Evolutionary conservation across 441 rosid species (phyloP).

Genomic region (Pelargonium cotyledonis): DNA sequence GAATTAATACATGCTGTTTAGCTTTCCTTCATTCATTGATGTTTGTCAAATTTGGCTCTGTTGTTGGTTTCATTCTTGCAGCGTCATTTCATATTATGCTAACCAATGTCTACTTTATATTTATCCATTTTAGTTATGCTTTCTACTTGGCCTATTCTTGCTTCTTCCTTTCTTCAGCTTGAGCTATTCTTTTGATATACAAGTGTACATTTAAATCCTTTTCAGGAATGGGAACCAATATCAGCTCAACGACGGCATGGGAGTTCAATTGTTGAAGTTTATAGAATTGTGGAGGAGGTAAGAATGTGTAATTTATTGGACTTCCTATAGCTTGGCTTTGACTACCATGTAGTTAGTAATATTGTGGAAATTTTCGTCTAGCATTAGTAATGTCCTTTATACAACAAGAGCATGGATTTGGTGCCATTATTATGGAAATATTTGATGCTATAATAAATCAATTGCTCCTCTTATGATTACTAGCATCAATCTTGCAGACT

Average conservation of each 20-base stretch:
- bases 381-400: not conserved
- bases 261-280: conserved; percentile 92
- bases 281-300: conserved; percentile 97
- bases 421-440: not conserved
- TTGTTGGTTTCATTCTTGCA: not conserved
- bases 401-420: conserved; percentile 1
- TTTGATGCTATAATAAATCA: not conserved
- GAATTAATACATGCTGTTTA: not conserved
- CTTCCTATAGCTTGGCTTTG: not conserved
- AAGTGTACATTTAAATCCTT: conserved; percentile 13
- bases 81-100: not conserved
- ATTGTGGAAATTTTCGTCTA: not conserved
- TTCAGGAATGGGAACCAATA: conserved; percentile 88
- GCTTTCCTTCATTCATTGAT: not conserved
- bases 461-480: not conserved
- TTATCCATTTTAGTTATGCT: not conserved
- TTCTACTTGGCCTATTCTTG: conserved; percentile 3
- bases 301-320: conserved; percentile 10
- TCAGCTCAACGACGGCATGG: conserved; percentile 97
- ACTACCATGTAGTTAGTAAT: conserved; percentile 1
- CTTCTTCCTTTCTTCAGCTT: conserved; percentile 1
- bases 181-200: not conserved
- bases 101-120: not conserved
- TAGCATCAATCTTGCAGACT: not conserved
- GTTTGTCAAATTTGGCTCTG: not conserved